Conservation (phyloP, 2,329 filamentous ascomycete genomes). For the Xylariaceae sp. region DNA sequence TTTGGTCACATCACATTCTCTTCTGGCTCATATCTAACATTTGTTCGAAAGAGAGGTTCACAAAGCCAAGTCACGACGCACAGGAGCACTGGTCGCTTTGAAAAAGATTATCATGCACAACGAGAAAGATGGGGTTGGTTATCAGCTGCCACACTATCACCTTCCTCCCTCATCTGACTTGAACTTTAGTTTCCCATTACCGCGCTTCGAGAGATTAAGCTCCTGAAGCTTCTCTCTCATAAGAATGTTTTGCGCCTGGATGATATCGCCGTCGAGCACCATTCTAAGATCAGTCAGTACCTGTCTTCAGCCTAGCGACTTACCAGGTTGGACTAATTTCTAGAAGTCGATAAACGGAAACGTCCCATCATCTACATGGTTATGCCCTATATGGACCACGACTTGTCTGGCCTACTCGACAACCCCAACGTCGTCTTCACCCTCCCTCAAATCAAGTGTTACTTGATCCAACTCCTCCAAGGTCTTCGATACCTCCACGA, state of each 20-base stretch:
- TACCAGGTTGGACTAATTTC: conserved; percentile 21
- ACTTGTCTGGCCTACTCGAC: conserved; percentile 93
- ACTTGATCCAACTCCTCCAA: conserved; percentile 88
- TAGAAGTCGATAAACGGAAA: conserved; percentile 68
- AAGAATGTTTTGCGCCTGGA: conserved; percentile 80
- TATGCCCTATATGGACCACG: conserved; percentile 97
- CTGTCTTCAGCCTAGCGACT: conserved; percentile 3
- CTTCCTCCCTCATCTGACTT: conserved; percentile 14
- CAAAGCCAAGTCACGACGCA: conserved; percentile 74
- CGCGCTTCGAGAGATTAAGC: conserved; percentile 92
- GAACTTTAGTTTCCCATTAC: conserved; percentile 82
- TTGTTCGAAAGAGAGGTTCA: conserved; percentile 68
- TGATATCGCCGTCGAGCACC: conserved; percentile 92
- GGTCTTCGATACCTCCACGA: conserved; percentile 89
- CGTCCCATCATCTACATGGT: conserved; percentile 96
- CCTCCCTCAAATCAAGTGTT: conserved; percentile 94
- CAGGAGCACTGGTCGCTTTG: conserved; percentile 73
- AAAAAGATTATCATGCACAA: conserved; percentile 99
- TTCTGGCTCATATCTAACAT: too few species aligned
- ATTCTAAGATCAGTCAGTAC: conserved; percentile 30
- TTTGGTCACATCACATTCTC: too few species aligned
- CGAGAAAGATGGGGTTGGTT: conserved; percentile 85
- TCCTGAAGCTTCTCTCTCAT: conserved; percentile 92
- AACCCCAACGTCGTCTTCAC: conserved; percentile 87
- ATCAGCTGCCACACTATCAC: background rate